Base-by-base conservation (phyloP, 371 early-diverging fungal genomes). In the Funneliformis caledonium region DNA sequence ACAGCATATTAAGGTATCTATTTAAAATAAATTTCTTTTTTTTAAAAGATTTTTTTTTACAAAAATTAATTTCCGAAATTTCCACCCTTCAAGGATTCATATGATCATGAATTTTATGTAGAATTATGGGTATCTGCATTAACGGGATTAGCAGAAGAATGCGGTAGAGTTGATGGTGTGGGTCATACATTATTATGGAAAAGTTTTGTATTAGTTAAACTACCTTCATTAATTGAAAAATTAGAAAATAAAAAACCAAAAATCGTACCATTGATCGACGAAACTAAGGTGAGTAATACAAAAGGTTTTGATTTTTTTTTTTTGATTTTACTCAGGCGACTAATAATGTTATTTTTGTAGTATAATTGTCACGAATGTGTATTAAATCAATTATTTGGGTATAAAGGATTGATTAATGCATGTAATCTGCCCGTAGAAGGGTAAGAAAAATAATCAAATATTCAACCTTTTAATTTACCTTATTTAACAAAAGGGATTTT, bases 171-270 rank as follows among this genome's bases (percentile, higher is more conserved):
- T 12, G 12, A 9, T n/a, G 52, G 33, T 50, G 43, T 22, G 9
- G 12, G 45, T 33, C 59, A 75, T 48, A n/a, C 33, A 5, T 43
- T 76, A 33, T 76, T 81, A 75, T 81, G 81, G 81, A 81, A 75
- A 50, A 81, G 81, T 64, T 81, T 81, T 43, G 76, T 81, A 1
- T 56, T 81, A 14, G 81, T 81, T 42, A 81, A 81, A 56, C 42
- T 79, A 59, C 80, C 80, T 12, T 8, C 59, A 43, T 72, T 79
- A 61, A 79, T 79, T 22, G 80, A 68, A 68, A 79, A 79, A 16
- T 43, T 79, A n/a, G 80, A 79, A 70, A 22, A 14, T 59, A 65
- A 56, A 56, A 79, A 79, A 79, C 19, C 33, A 56, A 72, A 48
- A 22, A 2, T 19, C 9, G 14, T 42, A 50, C 16, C 16, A 12